These are phyloP conservation scores for Ustilago shanxiensis DNA, from an alignment of 1,284 basidiomycete genomes.

Conservation along the genomic window DNA sequence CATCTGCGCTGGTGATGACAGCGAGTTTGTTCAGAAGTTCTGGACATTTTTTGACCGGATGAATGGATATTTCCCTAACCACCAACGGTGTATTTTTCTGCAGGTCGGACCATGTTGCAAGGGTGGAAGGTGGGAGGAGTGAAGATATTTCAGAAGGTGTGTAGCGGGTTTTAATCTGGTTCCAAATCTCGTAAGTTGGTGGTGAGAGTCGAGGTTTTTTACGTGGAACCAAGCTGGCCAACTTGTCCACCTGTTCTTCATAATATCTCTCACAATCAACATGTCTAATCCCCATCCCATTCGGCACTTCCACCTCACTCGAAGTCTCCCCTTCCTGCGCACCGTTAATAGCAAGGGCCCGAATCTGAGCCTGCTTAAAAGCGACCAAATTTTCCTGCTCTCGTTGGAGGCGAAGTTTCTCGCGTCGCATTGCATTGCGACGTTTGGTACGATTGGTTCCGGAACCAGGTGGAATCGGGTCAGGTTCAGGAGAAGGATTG, in stretches of 20 bases:
- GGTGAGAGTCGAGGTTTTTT: no score
- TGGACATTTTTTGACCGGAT: no score
- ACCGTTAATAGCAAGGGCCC: background rate
- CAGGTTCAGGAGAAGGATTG: background rate
- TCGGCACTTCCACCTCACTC: constrained; percentile 16
- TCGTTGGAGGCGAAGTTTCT: constrained; percentile 14
- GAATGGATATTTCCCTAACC: no score
- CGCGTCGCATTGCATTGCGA: constrained; percentile 48
- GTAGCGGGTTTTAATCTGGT: no score
- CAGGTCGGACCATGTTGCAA: no score
- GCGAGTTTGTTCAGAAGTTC: no score
- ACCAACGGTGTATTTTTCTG: no score
- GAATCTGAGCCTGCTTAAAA: constrained; percentile 11
- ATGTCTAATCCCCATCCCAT: constrained; percentile 14
- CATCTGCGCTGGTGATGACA: no score
- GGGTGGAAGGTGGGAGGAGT: no score
- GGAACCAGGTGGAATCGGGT: constrained; percentile 39
- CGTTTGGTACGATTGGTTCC: constrained; percentile 52
- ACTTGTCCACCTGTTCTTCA: constrained; percentile 3
- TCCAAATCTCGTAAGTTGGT: no score
- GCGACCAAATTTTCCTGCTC: constrained; percentile 8
- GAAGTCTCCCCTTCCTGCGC: constrained; percentile 6
- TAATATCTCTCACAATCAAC: constrained; percentile 38
- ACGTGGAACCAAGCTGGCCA: no score
- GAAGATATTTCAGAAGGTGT: no score